Evolutionary conservation across 306 rosid species (phyloP), one percentile per base, ranked within the genome.

Genomic region (Potentilla sterilis): DNA sequence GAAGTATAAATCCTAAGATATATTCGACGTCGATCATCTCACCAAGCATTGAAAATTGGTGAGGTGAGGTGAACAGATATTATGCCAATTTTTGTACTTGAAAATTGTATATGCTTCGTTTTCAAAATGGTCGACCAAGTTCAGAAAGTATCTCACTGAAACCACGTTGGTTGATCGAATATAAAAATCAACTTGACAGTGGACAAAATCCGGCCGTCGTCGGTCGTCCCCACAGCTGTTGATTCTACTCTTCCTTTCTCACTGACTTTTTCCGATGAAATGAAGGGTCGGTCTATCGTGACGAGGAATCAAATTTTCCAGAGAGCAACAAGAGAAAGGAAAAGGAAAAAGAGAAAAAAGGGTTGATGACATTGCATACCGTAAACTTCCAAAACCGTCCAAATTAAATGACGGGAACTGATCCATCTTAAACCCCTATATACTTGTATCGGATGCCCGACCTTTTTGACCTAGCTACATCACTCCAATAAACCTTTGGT

Each of bases 231-330:
- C 11, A 7, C 10, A 5, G 69, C 68, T 63, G 22, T 63, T 61
- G 40, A 11, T 24, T 28, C 18, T 61, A 35, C 44, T 35, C 8
- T 7, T 16, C 69, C 24, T 35, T 35, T 35, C 44, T 35, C 44
- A 7, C 40, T 16, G 9, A 9, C 24, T 6, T 64, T 35, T 64
- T 37, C 22, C 13, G 7, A 14, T 15, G 12, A 15, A 63, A 63
- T 7, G 44, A 14, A 63, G 6, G 11, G 44, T 34, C 12, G 11
- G 44, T 34, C 12, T 7, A 34, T 63, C 44, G 35, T 9, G 47
- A 35, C 11, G 41, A 62, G 69, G 35, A 67, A 67, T 67, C 71
- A 9, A 67, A 41, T 9, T 67, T 41, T 67, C 71, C 22, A 19
- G 44, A 63, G 68, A 63, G 67, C 38, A 58, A 22, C 38, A 58